These are phyloP conservation scores for Phytophthora pisi DNA, from an alignment of 352 stramenopile species.

Conservation along the genomic window DNA sequence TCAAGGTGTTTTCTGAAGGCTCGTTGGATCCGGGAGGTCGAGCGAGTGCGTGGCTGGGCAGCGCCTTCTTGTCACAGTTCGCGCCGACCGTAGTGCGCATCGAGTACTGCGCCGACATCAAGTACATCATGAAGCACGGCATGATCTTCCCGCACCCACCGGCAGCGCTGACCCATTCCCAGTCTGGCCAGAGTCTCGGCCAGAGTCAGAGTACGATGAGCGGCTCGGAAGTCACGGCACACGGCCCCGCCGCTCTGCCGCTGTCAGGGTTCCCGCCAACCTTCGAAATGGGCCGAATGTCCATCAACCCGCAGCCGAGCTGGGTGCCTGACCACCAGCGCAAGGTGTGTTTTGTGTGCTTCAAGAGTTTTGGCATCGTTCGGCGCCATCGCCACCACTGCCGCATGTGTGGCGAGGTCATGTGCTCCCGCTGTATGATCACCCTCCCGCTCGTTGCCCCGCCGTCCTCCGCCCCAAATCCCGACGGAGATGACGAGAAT, in stretches of 20 bases:
- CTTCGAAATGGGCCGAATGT: conserved; percentile 35
- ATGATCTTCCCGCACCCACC: conserved; percentile 66
- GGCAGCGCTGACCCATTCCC: conserved; percentile 29
- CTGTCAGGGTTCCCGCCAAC: conserved; percentile 22
- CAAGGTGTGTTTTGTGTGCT: conserved; percentile 69
- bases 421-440: conserved; percentile 73
- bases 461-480: conserved; percentile 29
- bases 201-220: conserved; percentile 47
- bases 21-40: conserved; percentile 57
- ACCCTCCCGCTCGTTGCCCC: conserved; percentile 65
- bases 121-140: conserved; percentile 83
- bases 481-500: conserved; percentile 15
- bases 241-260: conserved; percentile 26
- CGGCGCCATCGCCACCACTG: conserved; percentile 74
- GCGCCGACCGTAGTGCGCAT: conserved; percentile 65
- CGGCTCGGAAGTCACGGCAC: conserved; percentile 34
- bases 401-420: conserved; percentile 79
- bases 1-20: conserved; percentile 76
- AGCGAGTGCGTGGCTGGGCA: conserved; percentile 55
- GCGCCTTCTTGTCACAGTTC: conserved; percentile 68
- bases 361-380: conserved; percentile 73
- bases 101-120: conserved; percentile 74
- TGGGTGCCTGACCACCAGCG: conserved; percentile 68
- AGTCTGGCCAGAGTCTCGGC: conserved; percentile 31
- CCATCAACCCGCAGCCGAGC: conserved; percentile 41